A percentile compares a stretch with the other conserved stretches of the same genome.
These are phyloP conservation scores for Cyclocybe aegerita DNA, from an alignment of 768 basidiomycete species.

Conservation along the genomic window DNA sequence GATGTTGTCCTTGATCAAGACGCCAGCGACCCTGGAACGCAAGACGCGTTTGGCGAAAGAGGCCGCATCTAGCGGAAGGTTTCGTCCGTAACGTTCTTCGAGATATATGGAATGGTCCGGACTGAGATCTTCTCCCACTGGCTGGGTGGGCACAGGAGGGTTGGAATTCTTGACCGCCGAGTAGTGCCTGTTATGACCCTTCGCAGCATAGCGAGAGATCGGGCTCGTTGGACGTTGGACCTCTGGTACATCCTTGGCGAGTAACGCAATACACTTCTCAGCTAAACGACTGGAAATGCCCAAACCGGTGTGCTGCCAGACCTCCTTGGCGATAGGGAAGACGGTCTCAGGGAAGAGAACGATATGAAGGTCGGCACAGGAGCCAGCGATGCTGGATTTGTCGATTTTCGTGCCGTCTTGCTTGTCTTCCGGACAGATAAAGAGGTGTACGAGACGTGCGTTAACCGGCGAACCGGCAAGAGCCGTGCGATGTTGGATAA, in stretches of 20 bases:
- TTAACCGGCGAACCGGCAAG: slow-evolving; percentile 41
- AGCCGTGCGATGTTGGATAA: slow-evolving; percentile 55
- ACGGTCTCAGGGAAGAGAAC: slow-evolving; percentile 68
- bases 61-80: slow-evolving; percentile 72
- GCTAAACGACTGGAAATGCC: slow-evolving; percentile 89
- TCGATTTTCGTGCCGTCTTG: slow-evolving; percentile 26
- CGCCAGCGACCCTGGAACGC: slow-evolving; percentile 87
- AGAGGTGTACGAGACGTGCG: slow-evolving; percentile 65
- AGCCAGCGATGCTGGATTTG: slow-evolving; percentile 19
- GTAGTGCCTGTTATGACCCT: slow-evolving; percentile 59
- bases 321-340: slow-evolving; percentile 75
- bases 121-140: slow-evolving; percentile 45
- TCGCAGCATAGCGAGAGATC: slow-evolving; percentile 33
- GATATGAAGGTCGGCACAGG: slow-evolving; percentile 71
- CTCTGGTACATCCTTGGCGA: slow-evolving; percentile 44
- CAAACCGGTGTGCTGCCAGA: slow-evolving; percentile 94
- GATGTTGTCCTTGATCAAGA: slow-evolving; percentile 61
- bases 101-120: slow-evolving; percentile 74
- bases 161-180: slow-evolving; percentile 31
- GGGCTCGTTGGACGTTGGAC: slow-evolving; percentile 24
- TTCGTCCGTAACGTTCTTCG: slow-evolving; percentile 94
- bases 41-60: slow-evolving; percentile 84
- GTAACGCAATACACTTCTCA: slow-evolving; percentile 74
- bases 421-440: slow-evolving; percentile 63
- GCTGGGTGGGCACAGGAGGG: slow-evolving; percentile 6